Evolutionary conservation across 2,329 filamentous ascomycete species (phyloP), one percentile per base, ranked within the genome.

Genomic region (Ophiobolus disseminans): DNA sequence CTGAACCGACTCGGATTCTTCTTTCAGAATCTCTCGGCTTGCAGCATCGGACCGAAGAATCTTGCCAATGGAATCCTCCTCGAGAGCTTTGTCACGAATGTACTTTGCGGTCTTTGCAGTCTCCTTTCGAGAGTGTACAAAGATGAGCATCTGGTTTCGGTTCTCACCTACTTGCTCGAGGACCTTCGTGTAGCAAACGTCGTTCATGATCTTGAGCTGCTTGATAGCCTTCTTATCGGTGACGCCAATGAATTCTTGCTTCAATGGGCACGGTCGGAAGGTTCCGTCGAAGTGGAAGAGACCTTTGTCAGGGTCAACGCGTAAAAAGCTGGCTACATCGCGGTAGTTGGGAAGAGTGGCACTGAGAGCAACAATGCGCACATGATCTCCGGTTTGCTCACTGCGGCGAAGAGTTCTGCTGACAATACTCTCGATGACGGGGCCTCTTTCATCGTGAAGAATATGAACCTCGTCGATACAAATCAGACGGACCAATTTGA

Each of bases 151-250:
- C 73, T 99, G 94, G 65, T 99, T 96, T 56, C 90, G 86, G 66
- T 95, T 88, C 50, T 88, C 87, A 5, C 94, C 94, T 22, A 97
- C 93, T 69, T 97, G 93, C 73, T 99, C 94, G 45, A 99, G 84
- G 21, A 97, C 92, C 74, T 99, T 99, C 57, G 87, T 95, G 74
- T 99, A 99, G 48, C 91, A 97, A 45, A 99, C 92, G 63, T 99
- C 94, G 68, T 99, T 99, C 94, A 99, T 99, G 1, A 90, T 95
- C 81, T 97, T 97, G 45, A 99, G 80, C 73, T 99, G 94, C 76
- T 97, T 99, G 76, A 99, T 99, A 5, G 94, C 90, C 73, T 97
- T 97, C 77, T 94, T 95, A 62, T 99, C 94, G 0, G 93, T 97
- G 34, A 99, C 89, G 43, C 94, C 94, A 60, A 99, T 90, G 68